phyloP scores from a whole-genome alignment of 192 early-diverging fungal genomes.

The Linnemannia hyalina region DNA sequence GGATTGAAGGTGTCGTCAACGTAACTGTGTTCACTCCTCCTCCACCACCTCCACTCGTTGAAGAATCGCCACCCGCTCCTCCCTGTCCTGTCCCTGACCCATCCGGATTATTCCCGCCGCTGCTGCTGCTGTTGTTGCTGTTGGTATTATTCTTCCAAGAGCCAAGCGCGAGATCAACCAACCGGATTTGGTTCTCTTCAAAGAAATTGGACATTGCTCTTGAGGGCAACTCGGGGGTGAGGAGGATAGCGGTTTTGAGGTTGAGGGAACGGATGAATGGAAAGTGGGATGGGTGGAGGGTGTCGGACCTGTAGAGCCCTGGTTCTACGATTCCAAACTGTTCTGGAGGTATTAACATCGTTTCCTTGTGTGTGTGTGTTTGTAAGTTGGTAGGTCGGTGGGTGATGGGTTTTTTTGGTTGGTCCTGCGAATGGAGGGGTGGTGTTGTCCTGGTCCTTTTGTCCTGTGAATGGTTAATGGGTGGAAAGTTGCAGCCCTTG shows the following conservation, averaged over 20 bases:
- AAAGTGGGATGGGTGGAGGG: constrained; percentile 79
- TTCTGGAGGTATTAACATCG: constrained; percentile 76
- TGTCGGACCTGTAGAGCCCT: constrained; percentile 88
- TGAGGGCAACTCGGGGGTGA: constrained; percentile 87
- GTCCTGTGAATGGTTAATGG: not conserved
- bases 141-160: constrained; percentile 46
- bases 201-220: constrained; percentile 79
- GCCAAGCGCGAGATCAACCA: constrained; percentile 60
- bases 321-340: constrained; percentile 92
- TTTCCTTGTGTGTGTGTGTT: not conserved
- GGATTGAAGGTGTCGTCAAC: constrained; percentile 33
- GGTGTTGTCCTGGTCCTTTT: no score
- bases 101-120: not conserved
- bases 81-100: not conserved
- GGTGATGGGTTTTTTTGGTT: not conserved
- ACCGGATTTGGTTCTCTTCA: constrained; percentile 75
- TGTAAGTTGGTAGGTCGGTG: not conserved
- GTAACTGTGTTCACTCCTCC: not conserved
- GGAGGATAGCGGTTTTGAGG: constrained; percentile 84
- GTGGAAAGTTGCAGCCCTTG: not conserved
- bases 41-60: not conserved
- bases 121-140: not conserved
- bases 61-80: not conserved
- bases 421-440: not conserved
- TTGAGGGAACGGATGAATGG: constrained; percentile 84